Conservation (phyloP, 257 asterid species). For the Nicotiana obtusifolia region DNA sequence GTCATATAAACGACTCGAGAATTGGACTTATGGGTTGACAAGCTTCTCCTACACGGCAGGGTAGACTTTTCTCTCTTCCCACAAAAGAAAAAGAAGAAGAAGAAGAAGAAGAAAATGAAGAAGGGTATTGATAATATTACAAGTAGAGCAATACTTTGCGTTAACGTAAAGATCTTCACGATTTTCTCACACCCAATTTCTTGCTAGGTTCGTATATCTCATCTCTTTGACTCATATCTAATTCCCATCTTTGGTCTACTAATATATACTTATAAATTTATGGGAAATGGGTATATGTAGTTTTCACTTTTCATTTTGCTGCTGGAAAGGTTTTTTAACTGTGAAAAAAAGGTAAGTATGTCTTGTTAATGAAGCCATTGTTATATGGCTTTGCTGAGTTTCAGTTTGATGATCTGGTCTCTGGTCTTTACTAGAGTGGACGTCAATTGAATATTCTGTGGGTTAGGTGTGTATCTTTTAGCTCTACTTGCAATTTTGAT, state of each 20-base stretch:
- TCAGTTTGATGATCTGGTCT: neutral
- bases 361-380: neutral
- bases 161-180: slow-evolving; percentile 27
- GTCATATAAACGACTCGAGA: slow-evolving; percentile 13
- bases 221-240: slow-evolving; percentile 7
- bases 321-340: neutral
- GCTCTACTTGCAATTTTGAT: neutral
- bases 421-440: too few relatives aligned
- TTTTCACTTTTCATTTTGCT: neutral
- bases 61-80: slow-evolving; percentile 18
- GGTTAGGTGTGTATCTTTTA: neutral
- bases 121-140: slow-evolving; percentile 1
- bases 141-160: slow-evolving; percentile 20
- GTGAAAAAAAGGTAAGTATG: too few relatives aligned
- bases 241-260: slow-evolving; percentile 4
- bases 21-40: slow-evolving; percentile 26
- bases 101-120: slow-evolving; percentile 13
- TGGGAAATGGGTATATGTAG: neutral
- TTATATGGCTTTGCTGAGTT: neutral
- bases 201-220: slow-evolving; percentile 27
- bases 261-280: neutral
- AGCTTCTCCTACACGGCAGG: slow-evolving; percentile 38
- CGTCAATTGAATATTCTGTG: neutral
- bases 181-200: slow-evolving; percentile 32
- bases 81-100: slow-evolving; percentile 11